Conservation (phyloP, 805 yeast genomes). For the Candida krabiensis region DNA sequence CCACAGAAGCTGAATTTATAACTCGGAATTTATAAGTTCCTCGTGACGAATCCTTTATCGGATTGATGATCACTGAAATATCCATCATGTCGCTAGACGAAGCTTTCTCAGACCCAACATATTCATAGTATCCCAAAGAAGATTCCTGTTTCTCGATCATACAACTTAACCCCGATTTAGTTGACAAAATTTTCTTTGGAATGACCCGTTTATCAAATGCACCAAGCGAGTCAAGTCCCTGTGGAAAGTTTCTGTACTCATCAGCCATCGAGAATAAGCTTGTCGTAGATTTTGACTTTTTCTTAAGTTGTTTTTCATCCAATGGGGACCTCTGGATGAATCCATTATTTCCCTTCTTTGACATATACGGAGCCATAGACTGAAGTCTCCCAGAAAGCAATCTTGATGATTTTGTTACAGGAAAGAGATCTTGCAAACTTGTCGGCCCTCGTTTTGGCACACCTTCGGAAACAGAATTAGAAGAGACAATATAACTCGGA, state of each 20-base stretch:
- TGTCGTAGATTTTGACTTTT: slow-evolving; percentile 7
- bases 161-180: slow-evolving; percentile 40
- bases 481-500: slow-evolving; percentile 8
- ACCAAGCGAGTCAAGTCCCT: not conserved
- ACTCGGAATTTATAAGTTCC: slow-evolving; percentile 26
- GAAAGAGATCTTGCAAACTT: slow-evolving; percentile 18
- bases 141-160: slow-evolving; percentile 44
- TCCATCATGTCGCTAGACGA: slow-evolving; percentile 8
- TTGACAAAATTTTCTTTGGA: not conserved
- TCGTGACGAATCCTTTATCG: slow-evolving; percentile 9
- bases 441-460: slow-evolving; percentile 19
- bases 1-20: slow-evolving; percentile 42
- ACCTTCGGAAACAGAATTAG: slow-evolving; percentile 4
- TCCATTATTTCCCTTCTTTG: not conserved
- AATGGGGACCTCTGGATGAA: slow-evolving; percentile 1
- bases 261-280: slow-evolving; percentile 5
- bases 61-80: slow-evolving; percentile 21
- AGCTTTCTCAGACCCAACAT: slow-evolving; percentile 21
- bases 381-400: not conserved
- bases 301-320: slow-evolving; percentile 17
- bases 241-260: not conserved
- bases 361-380: not conserved
- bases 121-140: slow-evolving; percentile 41
- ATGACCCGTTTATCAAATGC: slow-evolving; percentile 2
- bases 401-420: slow-evolving; percentile 4